Evolutionary conservation across 306 rosid species (phyloP).

Genomic region (Vigna trinervia): DNA sequence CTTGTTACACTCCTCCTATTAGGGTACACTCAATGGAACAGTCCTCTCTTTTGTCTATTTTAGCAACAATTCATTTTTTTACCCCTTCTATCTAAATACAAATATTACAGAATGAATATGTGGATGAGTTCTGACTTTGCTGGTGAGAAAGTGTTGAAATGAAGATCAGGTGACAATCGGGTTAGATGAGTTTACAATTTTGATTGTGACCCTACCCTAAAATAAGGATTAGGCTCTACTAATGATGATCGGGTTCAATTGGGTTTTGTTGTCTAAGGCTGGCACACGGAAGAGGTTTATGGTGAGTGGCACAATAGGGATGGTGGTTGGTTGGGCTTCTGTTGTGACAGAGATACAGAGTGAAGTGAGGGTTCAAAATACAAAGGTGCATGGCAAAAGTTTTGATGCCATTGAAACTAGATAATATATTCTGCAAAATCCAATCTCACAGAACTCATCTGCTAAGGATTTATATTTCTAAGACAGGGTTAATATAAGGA

Average conservation of each 20-base stretch:
- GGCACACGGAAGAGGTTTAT: neutral
- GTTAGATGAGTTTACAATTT: neutral
- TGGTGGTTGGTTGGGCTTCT: neutral
- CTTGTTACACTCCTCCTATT: no score
- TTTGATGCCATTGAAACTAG: neutral
- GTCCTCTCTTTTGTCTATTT: no score
- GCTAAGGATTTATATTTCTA: neutral
- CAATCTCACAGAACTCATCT: neutral
- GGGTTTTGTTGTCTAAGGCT: neutral
- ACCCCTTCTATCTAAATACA: neutral
- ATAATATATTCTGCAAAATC: neutral
- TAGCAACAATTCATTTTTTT: no score
- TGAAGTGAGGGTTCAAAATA: neutral
- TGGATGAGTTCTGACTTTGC: neutral
- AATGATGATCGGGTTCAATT: no score
- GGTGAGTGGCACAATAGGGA: neutral
- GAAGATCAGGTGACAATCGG: neutral
- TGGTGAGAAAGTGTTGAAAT: neutral
- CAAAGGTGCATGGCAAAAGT: neutral
- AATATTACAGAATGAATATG: neutral
- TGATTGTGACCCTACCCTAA: neutral
- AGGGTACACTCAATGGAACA: no score
- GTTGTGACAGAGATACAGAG: no score
- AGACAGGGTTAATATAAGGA: neutral
- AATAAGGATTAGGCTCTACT: neutral